A percentile compares a stretch with the other conserved stretches of the same genome.
phyloP scores from a whole-genome alignment of 2,329 filamentous ascomycete genomes.

The Grosmannia huntii region DNA sequence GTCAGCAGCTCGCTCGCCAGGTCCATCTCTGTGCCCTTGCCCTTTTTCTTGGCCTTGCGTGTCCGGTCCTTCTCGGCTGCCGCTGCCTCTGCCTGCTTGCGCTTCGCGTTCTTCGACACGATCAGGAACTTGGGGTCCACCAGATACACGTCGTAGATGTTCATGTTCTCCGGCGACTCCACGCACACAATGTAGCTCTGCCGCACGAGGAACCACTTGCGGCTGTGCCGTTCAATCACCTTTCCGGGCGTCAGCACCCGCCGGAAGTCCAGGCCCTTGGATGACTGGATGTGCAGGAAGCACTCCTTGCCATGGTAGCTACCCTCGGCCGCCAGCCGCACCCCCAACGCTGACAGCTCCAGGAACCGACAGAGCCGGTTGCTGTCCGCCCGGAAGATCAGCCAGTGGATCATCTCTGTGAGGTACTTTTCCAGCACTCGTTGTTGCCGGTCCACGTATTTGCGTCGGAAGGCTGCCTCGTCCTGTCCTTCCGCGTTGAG shows the following conservation, averaged over 20 bases:
- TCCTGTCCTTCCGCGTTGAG: slow-evolving; percentile 27
- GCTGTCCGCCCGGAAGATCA: slow-evolving; percentile 93
- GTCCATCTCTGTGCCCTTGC: slow-evolving; percentile 28
- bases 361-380: slow-evolving; percentile 93
- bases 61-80: slow-evolving; percentile 12
- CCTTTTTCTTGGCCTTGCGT: background rate
- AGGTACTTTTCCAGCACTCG: slow-evolving; percentile 81
- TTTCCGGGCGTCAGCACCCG: slow-evolving; percentile 67
- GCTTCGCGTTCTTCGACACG: slow-evolving; percentile 54
- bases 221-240: slow-evolving; percentile 69
- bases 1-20: slow-evolving; percentile 18
- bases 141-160: slow-evolving; percentile 97
- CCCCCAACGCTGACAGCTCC: slow-evolving; percentile 84
- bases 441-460: slow-evolving; percentile 72
- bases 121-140: slow-evolving; percentile 81
- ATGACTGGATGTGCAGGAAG: slow-evolving; percentile 80
- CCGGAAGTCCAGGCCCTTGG: slow-evolving; percentile 77
- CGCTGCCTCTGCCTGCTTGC: slow-evolving; percentile 30
- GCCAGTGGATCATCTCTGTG: slow-evolving; percentile 85
- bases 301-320: slow-evolving; percentile 98
- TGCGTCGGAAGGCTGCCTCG: slow-evolving; percentile 38
- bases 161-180: slow-evolving; percentile 97
- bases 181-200: slow-evolving; percentile 97
- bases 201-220: slow-evolving; percentile 96
- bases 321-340: slow-evolving; percentile 85